phyloP scores from a whole-genome alignment of 768 basidiomycete species.

The Rhizopogon salebrosus region DNA sequence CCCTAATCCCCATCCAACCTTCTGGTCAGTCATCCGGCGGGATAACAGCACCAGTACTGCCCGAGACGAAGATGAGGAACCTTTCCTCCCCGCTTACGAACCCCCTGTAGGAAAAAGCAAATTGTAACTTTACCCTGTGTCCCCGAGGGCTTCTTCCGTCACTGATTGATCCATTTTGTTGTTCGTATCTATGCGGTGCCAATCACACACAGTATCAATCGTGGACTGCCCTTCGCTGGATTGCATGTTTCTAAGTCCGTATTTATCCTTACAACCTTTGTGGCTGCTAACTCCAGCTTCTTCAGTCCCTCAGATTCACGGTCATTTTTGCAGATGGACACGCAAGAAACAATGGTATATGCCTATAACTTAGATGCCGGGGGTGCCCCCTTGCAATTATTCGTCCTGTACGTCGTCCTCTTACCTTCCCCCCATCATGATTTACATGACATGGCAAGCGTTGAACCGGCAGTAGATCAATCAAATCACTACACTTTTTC shows the following conservation, averaged over 20 bases:
- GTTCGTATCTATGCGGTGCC: background rate
- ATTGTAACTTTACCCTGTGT: slow-evolving; percentile 6
- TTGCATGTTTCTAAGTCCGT: slow-evolving; percentile 9
- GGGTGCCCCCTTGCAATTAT: slow-evolving; percentile 40
- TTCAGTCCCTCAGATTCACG: slow-evolving; percentile 12
- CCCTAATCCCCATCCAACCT: background rate
- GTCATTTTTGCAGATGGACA: slow-evolving; percentile 21
- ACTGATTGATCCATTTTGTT: slow-evolving; percentile 6
- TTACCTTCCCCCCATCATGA: slow-evolving; percentile 16
- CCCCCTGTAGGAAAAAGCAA: slow-evolving; percentile 1
- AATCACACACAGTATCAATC: slow-evolving; percentile 2
- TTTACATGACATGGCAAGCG: slow-evolving; percentile 20
- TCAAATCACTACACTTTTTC: slow-evolving; percentile 42
- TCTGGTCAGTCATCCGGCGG: slow-evolving; percentile 20
- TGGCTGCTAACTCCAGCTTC: slow-evolving; percentile 6
- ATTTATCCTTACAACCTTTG: background rate
- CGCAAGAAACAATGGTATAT: slow-evolving; percentile 27
- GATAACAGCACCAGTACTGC: slow-evolving; percentile 5
- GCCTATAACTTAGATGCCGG: slow-evolving; percentile 44
- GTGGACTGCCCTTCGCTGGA: slow-evolving; percentile 7
- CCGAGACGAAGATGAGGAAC: slow-evolving; percentile 8
- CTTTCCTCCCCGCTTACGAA: slow-evolving; percentile 20
- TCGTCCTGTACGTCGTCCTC: slow-evolving; percentile 41
- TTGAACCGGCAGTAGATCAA: slow-evolving; percentile 22
- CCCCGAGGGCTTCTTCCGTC: slow-evolving; percentile 1